Percentiles rank a stretch among this genome's conserved stretches.
Evolutionary conservation across 768 basidiomycete genomes (phyloP).

Genomic region (Rickenella mellea): DNA sequence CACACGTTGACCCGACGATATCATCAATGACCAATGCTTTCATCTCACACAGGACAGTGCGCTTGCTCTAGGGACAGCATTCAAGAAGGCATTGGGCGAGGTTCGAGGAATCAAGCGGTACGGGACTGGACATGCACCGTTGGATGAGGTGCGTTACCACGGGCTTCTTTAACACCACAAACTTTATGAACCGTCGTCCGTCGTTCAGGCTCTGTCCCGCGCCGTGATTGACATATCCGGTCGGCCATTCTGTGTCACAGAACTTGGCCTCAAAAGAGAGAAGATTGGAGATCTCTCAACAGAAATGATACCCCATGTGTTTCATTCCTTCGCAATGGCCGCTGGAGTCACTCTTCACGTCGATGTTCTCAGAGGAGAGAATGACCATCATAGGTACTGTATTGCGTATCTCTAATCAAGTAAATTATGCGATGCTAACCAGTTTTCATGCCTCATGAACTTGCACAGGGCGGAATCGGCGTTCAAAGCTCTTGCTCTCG

Average conservation of each 20-base stretch:
- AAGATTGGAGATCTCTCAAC: conserved; percentile 93
- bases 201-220: conserved; percentile 74
- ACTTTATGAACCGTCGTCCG: conserved; percentile 5
- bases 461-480: conserved; percentile 80
- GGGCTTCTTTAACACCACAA: neutral
- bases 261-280: conserved; percentile 79
- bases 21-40: neutral
- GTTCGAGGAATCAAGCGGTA: conserved; percentile 90
- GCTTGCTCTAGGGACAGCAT: conserved; percentile 79
- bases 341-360: conserved; percentile 91
- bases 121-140: conserved; percentile 92
- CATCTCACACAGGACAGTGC: conserved; percentile 69
- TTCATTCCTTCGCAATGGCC: conserved; percentile 96
- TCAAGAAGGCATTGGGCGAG: conserved; percentile 93
- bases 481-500: conserved; percentile 95
- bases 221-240: conserved; percentile 99
- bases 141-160: conserved; percentile 71
- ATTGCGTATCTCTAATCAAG: neutral
- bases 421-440: no score
- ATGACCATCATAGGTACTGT: conserved; percentile 89
- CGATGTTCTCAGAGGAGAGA: conserved; percentile 89
- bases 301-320: conserved; percentile 97
- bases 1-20: neutral
- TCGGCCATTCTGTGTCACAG: conserved; percentile 89
- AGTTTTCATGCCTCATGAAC: no score